Base-by-base conservation (phyloP, 139 green algal genomes). In the Chlamydomonas applanata region DNA sequence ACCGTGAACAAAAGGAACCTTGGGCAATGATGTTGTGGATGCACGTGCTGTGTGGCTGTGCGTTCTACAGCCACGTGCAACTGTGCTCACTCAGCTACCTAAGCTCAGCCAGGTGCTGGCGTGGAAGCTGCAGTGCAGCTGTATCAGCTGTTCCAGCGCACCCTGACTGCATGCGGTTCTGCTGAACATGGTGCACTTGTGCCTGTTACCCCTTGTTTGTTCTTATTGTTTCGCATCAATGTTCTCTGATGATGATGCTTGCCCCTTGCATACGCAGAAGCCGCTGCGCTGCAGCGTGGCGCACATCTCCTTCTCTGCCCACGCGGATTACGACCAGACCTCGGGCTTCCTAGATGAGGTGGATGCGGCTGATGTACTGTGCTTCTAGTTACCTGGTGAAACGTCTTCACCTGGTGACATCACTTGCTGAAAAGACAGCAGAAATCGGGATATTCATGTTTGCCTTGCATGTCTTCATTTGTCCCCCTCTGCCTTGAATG, bases 321-420 rank as follows among this genome's bases (percentile, higher is more conserved):
- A 99, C 75, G 95, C 96, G 24, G 96, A 99, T 82, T 99, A 93
- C 78, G 80, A 92, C n/a, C 96, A 99, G 86, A 99, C 96, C 9
- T 89, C 83, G 24, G 84, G 89, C 30, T 99, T 99, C 77, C 68
- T 99, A 49, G 89, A 97, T 44, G 44, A 71, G 30, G 81, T 73
- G 67, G 44, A 33, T 40, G n/a, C 4, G 16, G 13, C 27, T 64
- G 19, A 64, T 27, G 13, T 24, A 5, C 25, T 24, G 19, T 49
- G 40, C 40, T 19, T 11, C 11, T 49, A 49, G 7, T 7, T 49
- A 11, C 7, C 40, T 49, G 40, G 40, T 49, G 11, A 11, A n/a
- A n/a, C n/a, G n/a, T n/a, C n/a, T n/a, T n/a, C n/a, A n/a, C n/a
- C n/a, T n/a, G n/a, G n/a, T n/a, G n/a, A n/a, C n/a, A n/a, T n/a